Conservation (phyloP, 2,329 filamentous ascomycete genomes). For the Stemphylium vesicarium region DNA sequence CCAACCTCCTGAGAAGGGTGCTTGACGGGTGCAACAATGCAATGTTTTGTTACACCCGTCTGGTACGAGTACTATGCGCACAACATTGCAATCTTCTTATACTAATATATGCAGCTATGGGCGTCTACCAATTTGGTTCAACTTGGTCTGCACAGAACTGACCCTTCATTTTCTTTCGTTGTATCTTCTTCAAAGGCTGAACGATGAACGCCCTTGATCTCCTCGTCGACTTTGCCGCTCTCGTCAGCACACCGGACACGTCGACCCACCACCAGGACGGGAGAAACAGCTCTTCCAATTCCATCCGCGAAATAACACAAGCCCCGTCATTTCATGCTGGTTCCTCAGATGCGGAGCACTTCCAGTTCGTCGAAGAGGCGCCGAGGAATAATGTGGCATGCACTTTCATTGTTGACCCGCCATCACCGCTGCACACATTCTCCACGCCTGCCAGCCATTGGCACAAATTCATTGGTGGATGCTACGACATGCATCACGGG, state of each 20-base stretch:
- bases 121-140: not conserved
- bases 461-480: not conserved
- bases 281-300: not conserved
- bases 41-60: constrained; percentile 8
- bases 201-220: constrained; percentile 27
- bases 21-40: constrained; percentile 2
- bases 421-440: not conserved
- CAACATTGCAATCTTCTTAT: not conserved
- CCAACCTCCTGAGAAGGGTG: too few species aligned
- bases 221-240: constrained; percentile 23
- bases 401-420: not conserved
- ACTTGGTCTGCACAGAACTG: not conserved
- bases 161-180: not conserved
- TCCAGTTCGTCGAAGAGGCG: not conserved
- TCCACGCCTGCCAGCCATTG: not conserved
- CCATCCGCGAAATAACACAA: not conserved
- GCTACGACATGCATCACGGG: not conserved
- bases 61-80: constrained; percentile 3
- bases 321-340: too few species aligned
- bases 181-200: not conserved
- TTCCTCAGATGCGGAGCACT: not conserved
- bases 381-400: not conserved
- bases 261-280: not conserved
- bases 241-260: not conserved
- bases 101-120: not conserved